phyloP scores from a whole-genome alignment of 805 yeast genomes.

The Teunomyces funiuensis region DNA sequence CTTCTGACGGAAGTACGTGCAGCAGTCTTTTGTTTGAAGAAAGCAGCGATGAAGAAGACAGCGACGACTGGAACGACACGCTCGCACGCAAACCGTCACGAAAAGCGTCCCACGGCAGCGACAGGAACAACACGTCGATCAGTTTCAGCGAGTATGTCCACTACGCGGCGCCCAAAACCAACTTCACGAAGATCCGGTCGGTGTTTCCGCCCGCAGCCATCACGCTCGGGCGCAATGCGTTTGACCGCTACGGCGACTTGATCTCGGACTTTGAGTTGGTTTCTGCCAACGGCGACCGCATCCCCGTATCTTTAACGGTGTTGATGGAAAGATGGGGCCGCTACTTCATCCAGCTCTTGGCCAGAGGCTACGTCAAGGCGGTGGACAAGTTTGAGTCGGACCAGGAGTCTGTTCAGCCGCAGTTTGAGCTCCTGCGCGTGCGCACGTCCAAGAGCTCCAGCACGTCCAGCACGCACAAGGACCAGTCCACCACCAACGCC shows the following conservation, averaged over 20 bases:
- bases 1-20: conserved; percentile 12
- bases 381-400: conserved; percentile 39
- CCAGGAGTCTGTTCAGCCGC: conserved; percentile 11
- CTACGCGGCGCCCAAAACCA: conserved; percentile 71
- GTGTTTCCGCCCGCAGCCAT: conserved; percentile 77
- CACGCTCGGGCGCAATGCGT: conserved; percentile 72
- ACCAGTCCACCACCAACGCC: background rate
- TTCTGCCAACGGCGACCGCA: conserved; percentile 66
- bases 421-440: conserved; percentile 2
- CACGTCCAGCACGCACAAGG: conserved; percentile 3
- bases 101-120: conserved; percentile 21
- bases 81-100: conserved; percentile 11
- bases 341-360: conserved; percentile 59
- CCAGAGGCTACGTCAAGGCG: conserved; percentile 65
- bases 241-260: conserved; percentile 62
- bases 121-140: conserved; percentile 23
- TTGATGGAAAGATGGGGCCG: conserved; percentile 77
- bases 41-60: conserved; percentile 14
- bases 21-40: conserved; percentile 11
- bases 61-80: conserved; percentile 9
- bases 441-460: conserved; percentile 12
- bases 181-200: conserved; percentile 63
- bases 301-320: conserved; percentile 59
- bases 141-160: conserved; percentile 71
- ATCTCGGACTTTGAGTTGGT: conserved; percentile 72